These are phyloP conservation scores for Arctostaphylos glauca DNA, from an alignment of 148 eudicot species.

Conservation along the genomic window DNA sequence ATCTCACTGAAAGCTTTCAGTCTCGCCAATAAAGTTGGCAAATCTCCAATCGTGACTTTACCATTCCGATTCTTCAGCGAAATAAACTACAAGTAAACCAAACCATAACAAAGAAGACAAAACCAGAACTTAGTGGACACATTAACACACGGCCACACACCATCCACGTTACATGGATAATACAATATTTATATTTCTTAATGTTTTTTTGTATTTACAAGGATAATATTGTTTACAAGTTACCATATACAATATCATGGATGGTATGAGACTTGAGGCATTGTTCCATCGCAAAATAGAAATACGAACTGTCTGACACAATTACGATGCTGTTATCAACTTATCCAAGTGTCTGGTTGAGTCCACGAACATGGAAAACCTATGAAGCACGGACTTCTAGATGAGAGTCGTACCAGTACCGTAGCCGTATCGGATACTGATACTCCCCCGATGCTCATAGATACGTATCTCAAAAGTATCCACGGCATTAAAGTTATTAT, in stretches of 20 bases:
- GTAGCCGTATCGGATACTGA: too few relatives aligned
- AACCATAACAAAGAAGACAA: conserved; percentile 1
- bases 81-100: conserved; percentile 46
- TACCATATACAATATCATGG: background rate
- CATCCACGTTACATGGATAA: background rate
- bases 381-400: too few relatives aligned
- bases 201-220: background rate
- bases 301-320: background rate
- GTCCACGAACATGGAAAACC: background rate
- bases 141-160: background rate
- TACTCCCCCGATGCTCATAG: too few relatives aligned
- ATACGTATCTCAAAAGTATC: too few relatives aligned
- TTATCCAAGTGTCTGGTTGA: background rate
- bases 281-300: background rate
- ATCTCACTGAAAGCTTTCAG: conserved; percentile 51
- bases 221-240: background rate
- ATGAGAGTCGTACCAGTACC: too few relatives aligned
- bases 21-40: conserved; percentile 65
- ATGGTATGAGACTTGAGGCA: background rate
- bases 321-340: background rate
- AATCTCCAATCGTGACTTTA: conserved; percentile 66
- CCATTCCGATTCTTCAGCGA: conserved; percentile 63
- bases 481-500: too few relatives aligned
- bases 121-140: background rate
- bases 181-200: background rate